phyloP scores from a whole-genome alignment of 2,329 filamentous ascomycete species.

The Bipolaris victoriae region DNA sequence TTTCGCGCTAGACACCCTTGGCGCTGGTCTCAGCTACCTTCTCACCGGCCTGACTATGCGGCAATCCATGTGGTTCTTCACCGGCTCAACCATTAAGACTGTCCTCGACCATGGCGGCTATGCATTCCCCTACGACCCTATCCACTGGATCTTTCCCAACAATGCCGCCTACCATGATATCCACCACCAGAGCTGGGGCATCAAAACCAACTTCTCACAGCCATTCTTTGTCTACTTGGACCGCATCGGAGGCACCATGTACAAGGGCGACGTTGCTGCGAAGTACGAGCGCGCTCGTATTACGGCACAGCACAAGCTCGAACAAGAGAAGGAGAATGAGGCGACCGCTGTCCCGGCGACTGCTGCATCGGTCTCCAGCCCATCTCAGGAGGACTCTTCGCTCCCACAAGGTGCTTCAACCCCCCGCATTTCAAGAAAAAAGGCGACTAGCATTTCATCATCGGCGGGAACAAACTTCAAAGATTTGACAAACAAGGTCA shows the following conservation, averaged over 20 bases:
- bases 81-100: slow-evolving; percentile 88
- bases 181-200: slow-evolving; percentile 98
- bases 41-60: slow-evolving; percentile 80
- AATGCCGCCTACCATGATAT: slow-evolving; percentile 98
- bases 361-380: slow-evolving; percentile 19
- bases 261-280: slow-evolving; percentile 67
- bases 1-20: slow-evolving; percentile 89
- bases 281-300: slow-evolving; percentile 64
- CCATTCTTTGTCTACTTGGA: slow-evolving; percentile 98
- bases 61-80: slow-evolving; percentile 89
- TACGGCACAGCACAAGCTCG: slow-evolving; percentile 63
- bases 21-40: slow-evolving; percentile 84
- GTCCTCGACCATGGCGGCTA: slow-evolving; percentile 98
- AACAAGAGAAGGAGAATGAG: slow-evolving; percentile 53
- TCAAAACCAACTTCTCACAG: slow-evolving; percentile 93
- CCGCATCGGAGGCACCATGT: slow-evolving; percentile 78
- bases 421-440: slow-evolving; percentile 52
- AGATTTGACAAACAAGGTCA: slow-evolving; percentile 54
- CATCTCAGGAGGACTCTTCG: slow-evolving; percentile 33
- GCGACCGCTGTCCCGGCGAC: slow-evolving; percentile 21
- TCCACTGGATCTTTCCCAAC: slow-evolving; percentile 91
- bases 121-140: slow-evolving; percentile 89
- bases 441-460: slow-evolving; percentile 47
- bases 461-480: slow-evolving; percentile 52
- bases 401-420: slow-evolving; percentile 40